Conservation (phyloP, 768 basidiomycete genomes). For the Russula sp. region DNA sequence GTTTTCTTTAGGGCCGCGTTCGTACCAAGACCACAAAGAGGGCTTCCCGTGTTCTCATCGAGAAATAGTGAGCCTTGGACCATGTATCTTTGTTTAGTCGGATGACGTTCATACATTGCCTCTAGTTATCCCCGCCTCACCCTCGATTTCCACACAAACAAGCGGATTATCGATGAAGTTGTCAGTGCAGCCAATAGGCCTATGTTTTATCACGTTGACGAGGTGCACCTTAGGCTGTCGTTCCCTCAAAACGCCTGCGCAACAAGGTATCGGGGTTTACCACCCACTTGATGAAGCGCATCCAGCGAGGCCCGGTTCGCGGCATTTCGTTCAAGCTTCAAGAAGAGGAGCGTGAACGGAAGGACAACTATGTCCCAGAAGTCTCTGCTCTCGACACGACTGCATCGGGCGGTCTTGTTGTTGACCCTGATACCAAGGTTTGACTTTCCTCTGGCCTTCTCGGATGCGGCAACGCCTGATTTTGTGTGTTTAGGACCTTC, state of each 20-base stretch:
- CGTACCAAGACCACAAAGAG: slow-evolving; percentile 99
- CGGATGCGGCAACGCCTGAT: slow-evolving; percentile 4
- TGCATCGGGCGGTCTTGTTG: slow-evolving; percentile 62
- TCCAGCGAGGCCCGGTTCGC: slow-evolving; percentile 95
- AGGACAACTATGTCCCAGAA: slow-evolving; percentile 99
- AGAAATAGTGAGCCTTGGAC: slow-evolving; percentile 79
- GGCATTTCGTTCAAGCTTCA: slow-evolving; percentile 99
- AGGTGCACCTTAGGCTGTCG: slow-evolving; percentile 58
- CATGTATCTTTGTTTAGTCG: neutral
- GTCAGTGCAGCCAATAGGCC: slow-evolving; percentile 46
- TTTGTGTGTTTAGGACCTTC: slow-evolving; percentile 60
- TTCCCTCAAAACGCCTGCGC: slow-evolving; percentile 97
- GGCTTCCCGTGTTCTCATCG: slow-evolving; percentile 97
- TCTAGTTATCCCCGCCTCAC: slow-evolving; percentile 95
- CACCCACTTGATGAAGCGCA: slow-evolving; percentile 99
- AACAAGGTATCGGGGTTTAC: slow-evolving; percentile 99
- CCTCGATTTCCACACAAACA: slow-evolving; percentile 99
- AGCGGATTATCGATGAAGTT: slow-evolving; percentile 97
- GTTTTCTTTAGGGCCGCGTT: slow-evolving; percentile 79
- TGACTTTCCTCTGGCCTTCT: slow-evolving; percentile 34
- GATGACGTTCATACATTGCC: neutral
- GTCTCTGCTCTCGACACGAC: slow-evolving; percentile 90
- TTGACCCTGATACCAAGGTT: slow-evolving; percentile 94
- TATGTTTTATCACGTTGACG: neutral
- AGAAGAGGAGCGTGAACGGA: slow-evolving; percentile 98